A percentile compares a stretch with the other conserved stretches of the same genome.
These are phyloP conservation scores for Jimgerdemannia lactiflua DNA, from an alignment of 192 early-diverging fungal genomes.

Conservation along the genomic window DNA sequence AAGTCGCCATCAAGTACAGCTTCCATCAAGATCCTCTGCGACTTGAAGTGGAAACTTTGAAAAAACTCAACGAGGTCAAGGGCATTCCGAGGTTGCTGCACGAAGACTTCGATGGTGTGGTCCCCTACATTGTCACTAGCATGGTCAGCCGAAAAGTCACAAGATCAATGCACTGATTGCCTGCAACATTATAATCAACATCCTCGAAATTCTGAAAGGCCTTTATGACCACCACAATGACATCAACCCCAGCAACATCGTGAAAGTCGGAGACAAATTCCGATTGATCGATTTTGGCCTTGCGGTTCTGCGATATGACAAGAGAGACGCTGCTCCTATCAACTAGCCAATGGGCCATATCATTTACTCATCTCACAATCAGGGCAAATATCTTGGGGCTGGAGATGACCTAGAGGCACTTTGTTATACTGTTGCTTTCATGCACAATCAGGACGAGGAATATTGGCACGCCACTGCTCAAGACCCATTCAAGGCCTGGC, in stretches of 20 bases:
- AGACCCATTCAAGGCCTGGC: neutral
- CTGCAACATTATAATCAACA: too few species aligned
- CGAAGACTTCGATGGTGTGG: too few species aligned
- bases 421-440: slow-evolving; percentile 8
- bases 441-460: slow-evolving; percentile 7
- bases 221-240: too few species aligned
- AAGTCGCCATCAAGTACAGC: too few species aligned
- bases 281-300: slow-evolving; percentile 9
- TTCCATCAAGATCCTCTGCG: too few species aligned
- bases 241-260: too few species aligned
- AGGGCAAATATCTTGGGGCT: slow-evolving; percentile 9
- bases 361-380: neutral
- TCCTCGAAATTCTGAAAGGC: too few species aligned
- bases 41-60: too few species aligned
- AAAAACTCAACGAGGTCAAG: too few species aligned
- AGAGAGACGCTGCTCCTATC: slow-evolving; percentile 1
- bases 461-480: neutral
- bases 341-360: slow-evolving; percentile 2
- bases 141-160: neutral
- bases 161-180: too few species aligned
- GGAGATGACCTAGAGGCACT: slow-evolving; percentile 6
- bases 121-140: slow-evolving; percentile 7
- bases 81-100: too few species aligned
- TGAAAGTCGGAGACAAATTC: too few species aligned
- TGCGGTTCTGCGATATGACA: slow-evolving; percentile 1